Evolutionary conservation across 495 filamentous ascomycete species (phyloP).

Genomic region (Bryoglossum gracile): DNA sequence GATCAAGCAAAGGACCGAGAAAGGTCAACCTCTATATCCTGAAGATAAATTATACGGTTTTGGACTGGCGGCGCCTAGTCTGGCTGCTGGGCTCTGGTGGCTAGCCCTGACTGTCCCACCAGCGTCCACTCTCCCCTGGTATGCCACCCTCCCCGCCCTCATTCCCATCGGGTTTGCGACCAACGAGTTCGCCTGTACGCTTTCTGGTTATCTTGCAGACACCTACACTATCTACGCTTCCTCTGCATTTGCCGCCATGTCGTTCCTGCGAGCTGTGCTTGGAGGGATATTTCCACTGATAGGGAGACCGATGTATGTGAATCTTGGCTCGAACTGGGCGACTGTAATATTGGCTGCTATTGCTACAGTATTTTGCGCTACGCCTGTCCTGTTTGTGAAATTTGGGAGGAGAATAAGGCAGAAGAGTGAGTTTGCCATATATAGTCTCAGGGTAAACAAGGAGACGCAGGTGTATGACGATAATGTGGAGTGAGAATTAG

Average conservation of each 20-base stretch:
- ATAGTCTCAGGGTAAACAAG: constrained; percentile 15
- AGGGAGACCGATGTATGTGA: constrained; percentile 36
- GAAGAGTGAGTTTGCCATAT: constrained; percentile 40
- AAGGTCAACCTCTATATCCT: constrained; percentile 19
- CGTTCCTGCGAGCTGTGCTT: constrained; percentile 37
- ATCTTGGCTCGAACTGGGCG: constrained; percentile 37
- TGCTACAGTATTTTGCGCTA: constrained; percentile 38
- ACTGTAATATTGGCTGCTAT: constrained; percentile 38
- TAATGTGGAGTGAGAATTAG: constrained; percentile 6
- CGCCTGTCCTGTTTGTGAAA: constrained; percentile 36
- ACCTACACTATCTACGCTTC: constrained; percentile 45
- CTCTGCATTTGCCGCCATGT: constrained; percentile 42
- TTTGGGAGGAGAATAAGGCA: constrained; percentile 37
- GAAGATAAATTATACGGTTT: constrained; percentile 43
- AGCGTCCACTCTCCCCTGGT: constrained; percentile 31
- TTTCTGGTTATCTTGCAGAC: constrained; percentile 46
- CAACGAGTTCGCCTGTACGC: constrained; percentile 42
- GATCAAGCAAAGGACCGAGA: constrained; percentile 6
- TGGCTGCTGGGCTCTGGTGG: constrained; percentile 42
- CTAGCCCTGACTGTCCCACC: constrained; percentile 48
- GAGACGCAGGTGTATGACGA: constrained; percentile 3
- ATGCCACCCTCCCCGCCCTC: constrained; percentile 35
- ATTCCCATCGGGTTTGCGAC: constrained; percentile 42
- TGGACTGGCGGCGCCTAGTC: constrained; percentile 37
- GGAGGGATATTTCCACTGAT: constrained; percentile 43